Evolutionary conservation across 148 eudicot species (phyloP).

Genomic region (Fagopyrum tataricum): DNA sequence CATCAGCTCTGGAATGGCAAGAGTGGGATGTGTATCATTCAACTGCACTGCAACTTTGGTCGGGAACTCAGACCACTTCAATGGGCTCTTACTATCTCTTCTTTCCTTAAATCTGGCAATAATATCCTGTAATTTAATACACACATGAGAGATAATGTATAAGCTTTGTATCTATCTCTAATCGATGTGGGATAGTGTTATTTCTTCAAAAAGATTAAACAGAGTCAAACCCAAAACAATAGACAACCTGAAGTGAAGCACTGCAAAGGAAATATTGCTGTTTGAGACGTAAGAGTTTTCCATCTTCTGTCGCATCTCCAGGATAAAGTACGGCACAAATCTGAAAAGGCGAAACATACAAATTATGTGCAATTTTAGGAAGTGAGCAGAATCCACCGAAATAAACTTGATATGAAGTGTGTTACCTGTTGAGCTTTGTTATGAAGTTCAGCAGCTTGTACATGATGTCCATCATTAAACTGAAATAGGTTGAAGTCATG

Average conservation of each 20-base stretch:
- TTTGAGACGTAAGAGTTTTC: conserved; percentile 85
- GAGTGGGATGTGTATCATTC: conserved; percentile 98
- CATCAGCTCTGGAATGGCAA: conserved; percentile 95
- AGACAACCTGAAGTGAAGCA: conserved; percentile 93
- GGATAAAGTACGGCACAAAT: conserved; percentile 97
- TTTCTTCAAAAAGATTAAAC: neutral
- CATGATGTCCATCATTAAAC: conserved; percentile 92
- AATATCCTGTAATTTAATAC: conserved; percentile 53
- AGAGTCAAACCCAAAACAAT: conserved; percentile 4
- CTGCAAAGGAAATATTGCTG: conserved; percentile 96
- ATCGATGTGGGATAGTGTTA: too few relatives aligned
- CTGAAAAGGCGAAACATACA: conserved; percentile 33
- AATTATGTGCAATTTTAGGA: conserved; percentile 6
- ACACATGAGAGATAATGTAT: conserved; percentile 5
- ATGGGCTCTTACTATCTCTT: conserved; percentile 33
- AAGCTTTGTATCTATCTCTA: too few relatives aligned
- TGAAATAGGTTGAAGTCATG: conserved; percentile 75
- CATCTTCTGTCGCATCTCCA: conserved; percentile 91
- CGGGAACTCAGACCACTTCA: conserved; percentile 83
- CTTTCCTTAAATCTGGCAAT: conserved; percentile 91
- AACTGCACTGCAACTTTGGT: conserved; percentile 95
- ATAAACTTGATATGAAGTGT: neutral
- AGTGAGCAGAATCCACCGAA: neutral
- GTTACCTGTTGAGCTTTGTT: conserved; percentile 83
- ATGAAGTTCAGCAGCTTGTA: conserved; percentile 83